These are phyloP conservation scores for Leccinum insolens DNA, from an alignment of 1,284 basidiomycete species.

Conservation along the genomic window DNA sequence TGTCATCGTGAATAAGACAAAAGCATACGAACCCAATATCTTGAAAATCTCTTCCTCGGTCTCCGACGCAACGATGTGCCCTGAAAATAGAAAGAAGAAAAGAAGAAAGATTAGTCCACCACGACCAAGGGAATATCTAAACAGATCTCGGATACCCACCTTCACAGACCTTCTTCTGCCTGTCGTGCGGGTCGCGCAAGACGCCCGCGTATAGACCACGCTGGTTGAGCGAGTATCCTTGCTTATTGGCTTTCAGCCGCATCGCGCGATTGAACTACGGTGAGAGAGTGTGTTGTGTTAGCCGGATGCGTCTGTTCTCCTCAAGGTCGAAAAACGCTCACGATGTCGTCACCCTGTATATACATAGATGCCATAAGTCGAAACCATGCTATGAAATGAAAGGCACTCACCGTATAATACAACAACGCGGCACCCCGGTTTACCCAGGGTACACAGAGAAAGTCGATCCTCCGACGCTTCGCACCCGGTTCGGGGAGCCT, in stretches of 20 bases:
- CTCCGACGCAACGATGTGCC: conserved; percentile 75
- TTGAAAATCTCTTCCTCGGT: conserved; percentile 86
- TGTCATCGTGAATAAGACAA: background rate
- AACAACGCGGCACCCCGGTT: conserved; percentile 82
- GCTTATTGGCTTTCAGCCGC: conserved; percentile 78
- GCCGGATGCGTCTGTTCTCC: background rate
- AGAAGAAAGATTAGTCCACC: background rate
- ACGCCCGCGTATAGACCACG: conserved; percentile 75
- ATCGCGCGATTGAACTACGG: conserved; percentile 87
- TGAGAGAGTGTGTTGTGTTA: background rate
- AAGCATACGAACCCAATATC: conserved; percentile 54
- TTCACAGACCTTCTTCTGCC: conserved; percentile 54
- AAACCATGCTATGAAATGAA: background rate
- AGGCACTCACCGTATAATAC: conserved; percentile 77
- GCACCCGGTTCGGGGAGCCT: conserved; percentile 43
- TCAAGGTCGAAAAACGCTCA: conserved; percentile 38
- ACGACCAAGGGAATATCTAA: background rate
- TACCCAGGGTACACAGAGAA: conserved; percentile 78
- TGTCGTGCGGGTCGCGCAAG: conserved; percentile 67
- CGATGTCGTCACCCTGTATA: conserved; percentile 77
- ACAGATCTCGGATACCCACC: conserved; percentile 47
- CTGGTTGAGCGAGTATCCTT: conserved; percentile 88
- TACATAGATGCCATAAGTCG: background rate
- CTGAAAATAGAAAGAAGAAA: conserved; percentile 41
- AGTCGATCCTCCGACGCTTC: conserved; percentile 77